phyloP scores from a whole-genome alignment of 257 asterid genomes.

The Parsonsia alboflavescens region DNA sequence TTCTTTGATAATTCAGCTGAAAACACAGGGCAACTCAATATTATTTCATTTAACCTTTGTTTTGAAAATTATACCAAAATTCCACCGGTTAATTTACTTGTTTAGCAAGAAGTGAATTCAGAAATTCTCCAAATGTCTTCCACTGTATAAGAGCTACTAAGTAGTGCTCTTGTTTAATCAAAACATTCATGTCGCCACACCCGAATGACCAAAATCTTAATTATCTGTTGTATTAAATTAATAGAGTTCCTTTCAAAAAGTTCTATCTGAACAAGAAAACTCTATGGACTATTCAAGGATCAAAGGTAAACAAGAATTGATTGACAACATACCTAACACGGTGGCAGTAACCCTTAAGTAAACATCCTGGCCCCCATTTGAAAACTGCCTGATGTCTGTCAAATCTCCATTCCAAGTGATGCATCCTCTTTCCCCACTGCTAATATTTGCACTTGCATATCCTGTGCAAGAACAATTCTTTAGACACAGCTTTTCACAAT shows the following conservation, averaged over 20 bases:
- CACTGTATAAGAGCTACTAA: neutral
- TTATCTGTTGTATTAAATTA: too few relatives aligned
- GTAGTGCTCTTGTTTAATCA: neutral
- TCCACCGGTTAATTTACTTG: neutral
- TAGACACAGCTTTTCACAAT: constrained; percentile 27
- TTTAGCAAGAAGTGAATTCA: neutral
- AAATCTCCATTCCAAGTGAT: constrained; percentile 34
- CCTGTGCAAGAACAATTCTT: constrained; percentile 34
- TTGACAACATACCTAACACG: constrained; percentile 21
- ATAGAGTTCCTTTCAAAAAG: neutral
- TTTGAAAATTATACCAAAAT: neutral
- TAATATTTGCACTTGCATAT: constrained; percentile 30
- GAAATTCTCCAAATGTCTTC: too few relatives aligned
- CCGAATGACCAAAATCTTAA: neutral
- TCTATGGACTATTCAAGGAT: neutral
- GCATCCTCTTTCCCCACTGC: constrained; percentile 35
- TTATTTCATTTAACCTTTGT: neutral
- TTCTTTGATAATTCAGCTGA: constrained; percentile 20
- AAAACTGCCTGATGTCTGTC: constrained; percentile 29
- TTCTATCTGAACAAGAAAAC: neutral
- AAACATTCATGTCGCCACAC: neutral
- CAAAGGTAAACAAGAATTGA: neutral
- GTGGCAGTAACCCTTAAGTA: constrained; percentile 23
- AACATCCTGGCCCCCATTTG: constrained; percentile 33
- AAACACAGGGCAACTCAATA: neutral